Evolutionary conservation across 2,329 filamentous ascomycete species (phyloP), one percentile per base, ranked within the genome.

Genomic region (Madurella fahalii): DNA sequence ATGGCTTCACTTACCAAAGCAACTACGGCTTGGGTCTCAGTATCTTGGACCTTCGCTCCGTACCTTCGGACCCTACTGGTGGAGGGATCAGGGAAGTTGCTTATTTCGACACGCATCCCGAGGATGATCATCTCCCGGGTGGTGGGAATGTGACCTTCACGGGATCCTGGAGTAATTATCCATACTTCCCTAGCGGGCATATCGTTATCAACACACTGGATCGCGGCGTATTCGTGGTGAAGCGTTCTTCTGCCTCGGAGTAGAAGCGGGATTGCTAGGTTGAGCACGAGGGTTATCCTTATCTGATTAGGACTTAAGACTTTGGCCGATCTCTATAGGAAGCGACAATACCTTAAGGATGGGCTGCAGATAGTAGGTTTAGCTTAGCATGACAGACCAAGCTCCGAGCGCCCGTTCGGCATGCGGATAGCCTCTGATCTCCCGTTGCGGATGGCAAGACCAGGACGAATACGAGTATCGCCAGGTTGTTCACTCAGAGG

Each of bases 171-270:
- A 71, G 68, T 30, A 69, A 72, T 54, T 78, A 76, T 54, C 72
- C 73, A 2, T 72, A 70, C 56, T 77, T 77, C 63, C 58, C 58
- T 4, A 66, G 64, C 11, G 65, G 65, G 1, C 64, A 59, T 43
- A 66, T 77, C 41, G 68, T 77, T 13, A 65, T 78, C 48, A 79
- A 79, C 63, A 77, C 74, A 2, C 78, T 79, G 56, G 77, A 79
- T 55, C 63, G 72, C 8, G 73, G 73, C 8, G 65, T 67, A 0
- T 74, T 69, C 59, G 67, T 71, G 7, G 67, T 72, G 32, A 72
- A 71, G 64, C 58, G 58, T 8, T 60, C 58, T 3, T 3, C 34
- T 4, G 34, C 4, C 9, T 37, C 11, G 2, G 34, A 12, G 11
- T 12, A 12, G 34, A 37, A 11, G 13, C 34, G 13, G 34, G 34